Evolutionary conservation across 2,329 filamentous ascomycete genomes (phyloP).

Genomic region (Escovopsis sp.): DNA sequence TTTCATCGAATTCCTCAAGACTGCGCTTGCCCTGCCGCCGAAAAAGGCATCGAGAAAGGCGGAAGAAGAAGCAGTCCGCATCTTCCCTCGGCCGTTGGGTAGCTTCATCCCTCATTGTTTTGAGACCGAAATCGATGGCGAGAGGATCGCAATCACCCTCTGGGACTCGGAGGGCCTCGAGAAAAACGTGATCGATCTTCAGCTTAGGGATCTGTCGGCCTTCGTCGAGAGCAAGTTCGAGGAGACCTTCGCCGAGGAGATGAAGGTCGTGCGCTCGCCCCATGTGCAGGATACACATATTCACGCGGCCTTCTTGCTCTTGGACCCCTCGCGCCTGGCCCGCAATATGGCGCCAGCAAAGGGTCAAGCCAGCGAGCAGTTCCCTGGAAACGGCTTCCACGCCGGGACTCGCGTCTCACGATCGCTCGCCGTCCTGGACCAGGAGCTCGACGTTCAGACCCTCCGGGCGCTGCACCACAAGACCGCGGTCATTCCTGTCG

Average conservation of each 20-base stretch:
- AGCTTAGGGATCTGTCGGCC: constrained; percentile 76
- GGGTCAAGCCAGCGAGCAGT: constrained; percentile 16
- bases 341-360: constrained; percentile 58
- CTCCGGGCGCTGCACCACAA: constrained; percentile 79
- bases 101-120: constrained; percentile 80
- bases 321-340: constrained; percentile 78
- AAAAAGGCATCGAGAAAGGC: constrained; percentile 50
- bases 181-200: constrained; percentile 87
- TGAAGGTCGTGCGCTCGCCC: constrained; percentile 88
- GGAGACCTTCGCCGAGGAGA: constrained; percentile 92
- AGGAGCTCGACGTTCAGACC: constrained; percentile 81
- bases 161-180: constrained; percentile 96
- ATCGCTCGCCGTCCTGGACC: constrained; percentile 58
- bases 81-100: constrained; percentile 38
- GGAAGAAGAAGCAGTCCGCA: constrained; percentile 44
- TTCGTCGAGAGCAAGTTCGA: constrained; percentile 98
- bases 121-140: constrained; percentile 86
- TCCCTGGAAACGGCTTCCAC: constrained; percentile 28
- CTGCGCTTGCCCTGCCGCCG: constrained; percentile 65
- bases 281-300: constrained; percentile 94
- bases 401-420: constrained; percentile 31
- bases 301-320: constrained; percentile 82
- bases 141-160: constrained; percentile 80
- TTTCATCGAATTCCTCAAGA: constrained; percentile 90
- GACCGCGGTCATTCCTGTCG: constrained; percentile 88